phyloP scores from a whole-genome alignment of 2,329 filamentous ascomycete genomes.

The Nemania serpens region DNA sequence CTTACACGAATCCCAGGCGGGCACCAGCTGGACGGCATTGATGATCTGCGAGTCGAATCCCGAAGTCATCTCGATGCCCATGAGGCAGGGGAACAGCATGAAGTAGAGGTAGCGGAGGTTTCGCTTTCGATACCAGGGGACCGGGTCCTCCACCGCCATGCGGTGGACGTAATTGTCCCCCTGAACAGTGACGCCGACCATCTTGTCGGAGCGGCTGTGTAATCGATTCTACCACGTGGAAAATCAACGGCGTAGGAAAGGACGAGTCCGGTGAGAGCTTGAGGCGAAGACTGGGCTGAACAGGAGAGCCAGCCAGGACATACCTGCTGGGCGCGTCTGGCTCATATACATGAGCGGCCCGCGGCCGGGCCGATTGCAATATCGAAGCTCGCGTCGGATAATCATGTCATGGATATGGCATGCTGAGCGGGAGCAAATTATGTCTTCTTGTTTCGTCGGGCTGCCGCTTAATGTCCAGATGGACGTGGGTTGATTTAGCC shows the following conservation, averaged over 20 bases:
- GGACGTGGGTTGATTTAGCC: constrained; percentile 38
- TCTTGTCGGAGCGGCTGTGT: constrained; percentile 23
- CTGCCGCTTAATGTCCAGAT: constrained; percentile 25
- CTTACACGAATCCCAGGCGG: constrained; percentile 44
- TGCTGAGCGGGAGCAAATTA: constrained; percentile 29
- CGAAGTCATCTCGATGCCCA: constrained; percentile 65
- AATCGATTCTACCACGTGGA: no score
- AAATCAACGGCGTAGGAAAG: neutral
- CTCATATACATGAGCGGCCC: constrained; percentile 30
- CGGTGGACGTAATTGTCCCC: constrained; percentile 45
- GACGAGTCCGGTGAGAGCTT: constrained; percentile 14
- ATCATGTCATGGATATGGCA: constrained; percentile 31
- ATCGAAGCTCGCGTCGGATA: constrained; percentile 35
- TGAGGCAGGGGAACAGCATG: constrained; percentile 59
- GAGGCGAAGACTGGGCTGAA: constrained; percentile 3
- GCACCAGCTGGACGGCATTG: constrained; percentile 46
- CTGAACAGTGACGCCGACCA: constrained; percentile 35
- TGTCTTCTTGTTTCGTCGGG: constrained; percentile 9
- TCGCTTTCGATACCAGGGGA: constrained; percentile 60
- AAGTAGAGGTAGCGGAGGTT: constrained; percentile 60
- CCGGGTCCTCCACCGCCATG: constrained; percentile 47
- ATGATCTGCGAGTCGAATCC: constrained; percentile 57
- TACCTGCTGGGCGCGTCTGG: constrained; percentile 12
- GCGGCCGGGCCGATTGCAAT: constrained; percentile 30
- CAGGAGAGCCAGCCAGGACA: neutral